These are phyloP conservation scores for Populus euphratica DNA, from an alignment of 345 rosid species.

Conservation along the genomic window DNA sequence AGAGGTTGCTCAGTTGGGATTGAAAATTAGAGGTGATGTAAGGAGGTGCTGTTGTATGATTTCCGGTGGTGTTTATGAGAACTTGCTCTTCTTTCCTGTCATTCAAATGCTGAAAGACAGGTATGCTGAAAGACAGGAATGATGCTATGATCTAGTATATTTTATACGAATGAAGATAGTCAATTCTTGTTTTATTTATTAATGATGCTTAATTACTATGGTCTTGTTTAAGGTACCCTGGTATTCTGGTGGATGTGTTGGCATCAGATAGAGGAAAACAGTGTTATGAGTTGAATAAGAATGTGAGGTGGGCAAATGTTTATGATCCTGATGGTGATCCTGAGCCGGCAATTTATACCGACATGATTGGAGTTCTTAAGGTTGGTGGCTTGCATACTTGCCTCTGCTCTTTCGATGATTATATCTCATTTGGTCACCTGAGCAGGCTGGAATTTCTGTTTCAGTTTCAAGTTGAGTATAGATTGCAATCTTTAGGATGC, in stretches of 20 bases:
- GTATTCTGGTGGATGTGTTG: conserved; percentile 75
- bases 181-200: neutral
- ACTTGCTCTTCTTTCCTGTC: conserved; percentile 72
- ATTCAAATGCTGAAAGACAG: conserved; percentile 88
- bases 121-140: conserved; percentile 14
- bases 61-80: conserved; percentile 93
- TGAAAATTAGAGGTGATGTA: conserved; percentile 89
- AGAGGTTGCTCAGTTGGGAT: conserved; percentile 69
- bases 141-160: neutral
- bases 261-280: conserved; percentile 86
- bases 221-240: conserved; percentile 59
- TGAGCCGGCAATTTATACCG: conserved; percentile 74
- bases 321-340: conserved; percentile 86
- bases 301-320: conserved; percentile 87
- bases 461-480: neutral
- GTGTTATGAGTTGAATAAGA: conserved; percentile 82
- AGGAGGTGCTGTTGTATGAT: conserved; percentile 80
- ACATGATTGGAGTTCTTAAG: conserved; percentile 82
- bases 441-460: neutral
- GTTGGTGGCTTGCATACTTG: conserved; percentile 28
- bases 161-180: neutral
- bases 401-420: neutral
- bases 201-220: neutral
- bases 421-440: neutral
- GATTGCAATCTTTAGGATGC: neutral